Evolutionary conservation across 805 yeast species (phyloP), one percentile per base, ranked within the genome.

Genomic region (Wickerhamomyces queroliae): DNA sequence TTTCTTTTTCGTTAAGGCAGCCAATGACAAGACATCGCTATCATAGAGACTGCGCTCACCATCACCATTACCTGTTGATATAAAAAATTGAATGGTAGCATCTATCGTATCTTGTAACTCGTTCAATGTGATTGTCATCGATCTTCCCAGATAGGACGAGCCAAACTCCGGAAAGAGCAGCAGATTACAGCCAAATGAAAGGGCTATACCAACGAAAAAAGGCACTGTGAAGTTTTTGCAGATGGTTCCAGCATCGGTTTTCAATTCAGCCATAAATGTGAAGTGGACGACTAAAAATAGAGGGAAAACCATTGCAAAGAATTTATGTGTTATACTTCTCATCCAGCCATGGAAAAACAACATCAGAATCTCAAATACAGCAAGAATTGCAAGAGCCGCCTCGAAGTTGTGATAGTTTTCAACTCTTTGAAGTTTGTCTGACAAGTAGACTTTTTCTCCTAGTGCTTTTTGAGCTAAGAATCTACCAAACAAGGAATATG

Each of bases 101-200:
- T 65, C 66, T 12, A 71, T 43, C 13, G 70, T 60, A n/a, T 40
- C 41, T 16, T 70, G 70, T 3, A 71, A 44, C 37, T 64, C 68
- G 41, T 65, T 62, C 17, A 72, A 36, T 0, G 70, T 56, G 27
- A 62, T 62, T 0, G 67, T 53, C 7, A 70, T 60, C 1, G 72
- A 57, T 25, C 62, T 62, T 22, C 78, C 78, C 11, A 74, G 48
- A 45, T 65, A 70, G 0, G 72, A 63, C 19, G 74, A 64, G 13
- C 79, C 79, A 52, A 70, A 70, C 43, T 74, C 79, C 2, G 79
- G 79, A 45, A 70, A 73, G 11, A 74, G 43, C 1, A 58, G 26
- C 30, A 74, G 36, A 41, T 70, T 72, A 52, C 70, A 63, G 21
- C 65, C 56, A n/a, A 70, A 40, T 0, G 73, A 59, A 41, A 70